Conservation (phyloP, 768 basidiomycete genomes). For the Holtermanniella nyarrowii region DNA sequence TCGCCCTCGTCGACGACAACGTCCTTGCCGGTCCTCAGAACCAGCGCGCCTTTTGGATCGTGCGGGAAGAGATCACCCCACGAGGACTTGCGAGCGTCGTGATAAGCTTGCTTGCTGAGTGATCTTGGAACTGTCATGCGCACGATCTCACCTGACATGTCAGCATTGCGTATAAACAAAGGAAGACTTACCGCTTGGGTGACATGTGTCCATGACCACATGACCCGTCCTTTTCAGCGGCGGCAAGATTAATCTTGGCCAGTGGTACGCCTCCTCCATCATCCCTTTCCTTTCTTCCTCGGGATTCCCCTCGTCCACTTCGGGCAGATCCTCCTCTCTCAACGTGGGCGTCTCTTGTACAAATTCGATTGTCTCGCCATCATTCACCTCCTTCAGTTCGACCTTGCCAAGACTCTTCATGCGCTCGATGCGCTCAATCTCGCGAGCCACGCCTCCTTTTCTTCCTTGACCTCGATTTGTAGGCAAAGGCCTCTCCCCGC, state of each 20-base stretch:
- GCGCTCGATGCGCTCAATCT: neutral
- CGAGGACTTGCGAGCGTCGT: slow-evolving; percentile 81
- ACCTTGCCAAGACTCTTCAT: slow-evolving; percentile 4
- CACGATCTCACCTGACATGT: slow-evolving; percentile 66
- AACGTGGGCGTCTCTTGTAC: no score
- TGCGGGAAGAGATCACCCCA: slow-evolving; percentile 98
- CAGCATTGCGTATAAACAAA: neutral
- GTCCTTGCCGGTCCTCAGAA: slow-evolving; percentile 24
- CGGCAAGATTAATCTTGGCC: slow-evolving; percentile 88
- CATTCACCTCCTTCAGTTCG: slow-evolving; percentile 16
- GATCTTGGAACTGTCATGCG: slow-evolving; percentile 83
- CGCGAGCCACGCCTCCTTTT: neutral
- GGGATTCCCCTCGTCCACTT: no score
- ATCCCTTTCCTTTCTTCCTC: no score
- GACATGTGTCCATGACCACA: slow-evolving; percentile 81
- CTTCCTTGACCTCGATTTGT: neutral
- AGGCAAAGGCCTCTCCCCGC: slow-evolving; percentile 57
- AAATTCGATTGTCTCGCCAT: no score
- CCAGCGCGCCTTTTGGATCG: slow-evolving; percentile 49
- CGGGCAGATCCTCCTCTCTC: no score
- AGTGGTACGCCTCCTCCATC: slow-evolving; percentile 64
- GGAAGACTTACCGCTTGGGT: slow-evolving; percentile 54
- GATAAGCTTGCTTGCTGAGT: slow-evolving; percentile 88
- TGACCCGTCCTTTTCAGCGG: slow-evolving; percentile 87
- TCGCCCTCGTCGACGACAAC: neutral